Conservation (phyloP, 208 protist species). For the Wallacemonas sp. region DNA sequence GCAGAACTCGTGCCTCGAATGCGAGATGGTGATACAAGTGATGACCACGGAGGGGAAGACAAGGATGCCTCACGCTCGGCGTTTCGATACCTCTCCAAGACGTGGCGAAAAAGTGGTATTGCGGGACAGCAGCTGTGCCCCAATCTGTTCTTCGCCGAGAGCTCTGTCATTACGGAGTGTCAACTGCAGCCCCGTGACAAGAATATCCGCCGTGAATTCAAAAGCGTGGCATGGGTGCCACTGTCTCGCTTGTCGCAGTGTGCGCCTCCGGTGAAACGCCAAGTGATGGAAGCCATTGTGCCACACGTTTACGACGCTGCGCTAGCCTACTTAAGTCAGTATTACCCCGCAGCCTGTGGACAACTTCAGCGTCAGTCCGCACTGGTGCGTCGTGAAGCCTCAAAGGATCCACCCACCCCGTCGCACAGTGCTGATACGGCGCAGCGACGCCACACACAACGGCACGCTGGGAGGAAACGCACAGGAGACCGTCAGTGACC, state of each 20-base stretch:
- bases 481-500: no score
- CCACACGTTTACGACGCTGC: constrained; percentile 16
- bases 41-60: constrained; percentile 7
- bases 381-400: no score
- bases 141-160: constrained; percentile 23
- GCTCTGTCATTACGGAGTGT: background rate
- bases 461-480: no score
- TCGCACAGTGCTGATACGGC: no score
- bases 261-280: constrained; percentile 28
- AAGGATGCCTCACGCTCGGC: background rate
- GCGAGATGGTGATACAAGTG: background rate
- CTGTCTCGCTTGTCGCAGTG: constrained; percentile 20
- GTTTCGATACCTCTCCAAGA: constrained; percentile 48
- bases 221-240: constrained; percentile 24
- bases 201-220: constrained; percentile 15
- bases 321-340: background rate
- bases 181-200: background rate
- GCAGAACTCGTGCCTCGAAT: constrained; percentile 19
- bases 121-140: constrained; percentile 57
- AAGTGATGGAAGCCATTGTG: constrained; percentile 28
- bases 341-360: background rate
- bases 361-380: background rate
- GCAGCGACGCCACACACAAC: no score
- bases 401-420: no score
- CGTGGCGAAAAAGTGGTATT: constrained; percentile 35